Percentiles rank a stretch among this genome's conserved stretches.
These are phyloP conservation scores for Aspergillus ostianus DNA, from an alignment of 495 filamentous ascomycete species.

Conservation along the genomic window DNA sequence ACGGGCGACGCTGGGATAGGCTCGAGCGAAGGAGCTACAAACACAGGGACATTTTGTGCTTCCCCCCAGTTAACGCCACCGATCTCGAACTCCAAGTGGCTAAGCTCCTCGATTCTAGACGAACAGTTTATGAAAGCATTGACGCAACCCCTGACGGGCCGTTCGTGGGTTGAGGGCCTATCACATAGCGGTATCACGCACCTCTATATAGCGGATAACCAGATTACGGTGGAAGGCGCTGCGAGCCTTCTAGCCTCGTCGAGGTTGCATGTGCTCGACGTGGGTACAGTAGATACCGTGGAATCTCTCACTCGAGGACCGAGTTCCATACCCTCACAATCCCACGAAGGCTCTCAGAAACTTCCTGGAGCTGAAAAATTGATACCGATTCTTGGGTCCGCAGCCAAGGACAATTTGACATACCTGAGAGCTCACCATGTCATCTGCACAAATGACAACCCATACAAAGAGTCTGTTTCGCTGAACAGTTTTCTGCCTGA, in stretches of 20 bases:
- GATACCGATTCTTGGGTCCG: conserved; percentile 46
- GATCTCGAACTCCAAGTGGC: conserved; percentile 18
- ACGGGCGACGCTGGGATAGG: conserved; percentile 7
- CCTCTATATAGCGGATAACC: conserved; percentile 59
- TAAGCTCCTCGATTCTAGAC: conserved; percentile 44
- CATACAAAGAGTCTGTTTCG: conserved; percentile 28
- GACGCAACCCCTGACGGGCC: conserved; percentile 46
- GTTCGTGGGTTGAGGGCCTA: conserved; percentile 53
- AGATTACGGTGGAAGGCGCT: conserved; percentile 55
- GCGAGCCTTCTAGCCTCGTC: conserved; percentile 51
- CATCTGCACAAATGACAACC: conserved; percentile 50
- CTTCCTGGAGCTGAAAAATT: conserved; percentile 55
- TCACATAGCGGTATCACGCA: conserved; percentile 57
- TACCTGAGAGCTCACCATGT: conserved; percentile 58
- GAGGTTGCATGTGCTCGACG: conserved; percentile 53
- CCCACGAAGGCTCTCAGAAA: conserved; percentile 18
- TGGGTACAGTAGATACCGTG: conserved; percentile 43
- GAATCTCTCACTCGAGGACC: conserved; percentile 23
- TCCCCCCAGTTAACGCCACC: conserved; percentile 11
- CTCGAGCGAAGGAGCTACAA: neutral
- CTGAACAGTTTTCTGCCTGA: conserved; percentile 33
- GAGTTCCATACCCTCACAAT: conserved; percentile 16
- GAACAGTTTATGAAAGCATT: conserved; percentile 47
- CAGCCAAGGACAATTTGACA: conserved; percentile 46
- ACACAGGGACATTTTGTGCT: neutral